These are phyloP conservation scores for Colletotrichum echinochloae DNA, from an alignment of 2,329 filamentous ascomycete species.

Conservation along the genomic window DNA sequence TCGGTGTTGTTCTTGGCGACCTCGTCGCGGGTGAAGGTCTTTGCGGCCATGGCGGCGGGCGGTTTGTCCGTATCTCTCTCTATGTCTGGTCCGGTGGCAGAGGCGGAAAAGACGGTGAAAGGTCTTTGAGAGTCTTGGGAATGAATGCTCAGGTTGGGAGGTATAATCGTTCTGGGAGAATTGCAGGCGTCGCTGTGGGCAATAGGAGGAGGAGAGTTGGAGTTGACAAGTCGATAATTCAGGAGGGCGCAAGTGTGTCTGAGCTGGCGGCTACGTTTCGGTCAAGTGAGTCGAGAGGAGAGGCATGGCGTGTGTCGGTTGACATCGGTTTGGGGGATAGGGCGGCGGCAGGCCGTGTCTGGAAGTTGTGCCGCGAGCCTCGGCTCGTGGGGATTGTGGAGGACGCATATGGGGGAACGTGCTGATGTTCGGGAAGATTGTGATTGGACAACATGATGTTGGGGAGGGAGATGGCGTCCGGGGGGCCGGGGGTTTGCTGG, in stretches of 20 bases:
- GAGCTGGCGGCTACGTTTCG: neutral
- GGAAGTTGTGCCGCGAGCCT: constrained; percentile 34
- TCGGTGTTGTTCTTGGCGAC: constrained; percentile 82
- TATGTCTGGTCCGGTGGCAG: neutral
- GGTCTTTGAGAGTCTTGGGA: neutral
- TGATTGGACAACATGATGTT: constrained; percentile 29
- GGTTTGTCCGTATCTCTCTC: constrained; percentile 13
- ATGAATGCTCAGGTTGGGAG: neutral
- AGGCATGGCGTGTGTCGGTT: constrained; percentile 23
- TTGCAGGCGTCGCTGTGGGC: neutral
- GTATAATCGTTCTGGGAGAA: neutral
- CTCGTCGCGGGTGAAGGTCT: constrained; percentile 70
- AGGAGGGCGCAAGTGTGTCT: neutral
- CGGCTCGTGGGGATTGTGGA: constrained; percentile 35
- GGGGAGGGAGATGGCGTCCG: constrained; percentile 32
- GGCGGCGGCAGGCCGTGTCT: constrained; percentile 26
- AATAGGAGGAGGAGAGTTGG: neutral
- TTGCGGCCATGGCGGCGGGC: constrained; percentile 50
- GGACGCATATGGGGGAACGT: constrained; percentile 27
- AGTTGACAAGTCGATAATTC: neutral
- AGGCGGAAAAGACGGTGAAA: neutral
- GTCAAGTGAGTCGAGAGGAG: neutral
- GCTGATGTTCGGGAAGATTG: constrained; percentile 35
- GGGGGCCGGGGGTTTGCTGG: constrained; percentile 8
- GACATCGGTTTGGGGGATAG: constrained; percentile 29